Percentiles rank a stretch among this genome's conserved stretches.
phyloP scores from a whole-genome alignment of 768 basidiomycete genomes.

The Calocera cornea region DNA sequence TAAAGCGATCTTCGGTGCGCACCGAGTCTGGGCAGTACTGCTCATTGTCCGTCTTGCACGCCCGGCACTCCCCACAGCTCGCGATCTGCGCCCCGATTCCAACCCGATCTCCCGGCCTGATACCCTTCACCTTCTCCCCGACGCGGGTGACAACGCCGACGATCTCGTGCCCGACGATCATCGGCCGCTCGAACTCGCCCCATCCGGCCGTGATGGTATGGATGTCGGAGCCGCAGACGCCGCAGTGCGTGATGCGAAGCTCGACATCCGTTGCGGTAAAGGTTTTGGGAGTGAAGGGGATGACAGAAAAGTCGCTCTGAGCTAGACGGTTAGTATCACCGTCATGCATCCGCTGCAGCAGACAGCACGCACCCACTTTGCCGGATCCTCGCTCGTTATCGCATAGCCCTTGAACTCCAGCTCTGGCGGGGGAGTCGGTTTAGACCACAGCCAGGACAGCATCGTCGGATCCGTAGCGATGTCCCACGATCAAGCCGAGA shows the following conservation, averaged over 20 bases:
- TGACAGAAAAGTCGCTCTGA: not conserved
- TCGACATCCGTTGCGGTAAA: conserved; percentile 1
- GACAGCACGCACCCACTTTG: not conserved
- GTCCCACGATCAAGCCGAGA: no score
- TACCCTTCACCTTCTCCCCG: conserved; percentile 23
- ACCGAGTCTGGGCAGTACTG: conserved; percentile 1
- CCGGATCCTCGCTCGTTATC: not conserved
- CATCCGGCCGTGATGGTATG: conserved; percentile 27
- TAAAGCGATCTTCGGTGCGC: not conserved
- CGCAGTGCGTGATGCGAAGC: not conserved
- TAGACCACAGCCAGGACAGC: not conserved
- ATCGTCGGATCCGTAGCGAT: no score
- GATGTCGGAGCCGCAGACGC: conserved; percentile 9
- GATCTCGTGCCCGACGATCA: conserved; percentile 18
- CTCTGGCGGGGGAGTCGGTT: not conserved
- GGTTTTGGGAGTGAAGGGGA: not conserved
- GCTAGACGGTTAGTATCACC: not conserved
- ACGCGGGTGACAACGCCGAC: conserved; percentile 24
- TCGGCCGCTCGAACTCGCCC: conserved; percentile 17
- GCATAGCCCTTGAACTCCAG: not conserved
- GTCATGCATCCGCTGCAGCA: not conserved
- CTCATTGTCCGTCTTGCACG: conserved; percentile 4
- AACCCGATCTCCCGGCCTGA: conserved; percentile 26
- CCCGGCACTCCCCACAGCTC: conserved; percentile 16
- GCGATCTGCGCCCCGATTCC: conserved; percentile 28